Base-by-base conservation (phyloP, 2,329 filamentous ascomycete species). In the Alternaria sp. region DNA sequence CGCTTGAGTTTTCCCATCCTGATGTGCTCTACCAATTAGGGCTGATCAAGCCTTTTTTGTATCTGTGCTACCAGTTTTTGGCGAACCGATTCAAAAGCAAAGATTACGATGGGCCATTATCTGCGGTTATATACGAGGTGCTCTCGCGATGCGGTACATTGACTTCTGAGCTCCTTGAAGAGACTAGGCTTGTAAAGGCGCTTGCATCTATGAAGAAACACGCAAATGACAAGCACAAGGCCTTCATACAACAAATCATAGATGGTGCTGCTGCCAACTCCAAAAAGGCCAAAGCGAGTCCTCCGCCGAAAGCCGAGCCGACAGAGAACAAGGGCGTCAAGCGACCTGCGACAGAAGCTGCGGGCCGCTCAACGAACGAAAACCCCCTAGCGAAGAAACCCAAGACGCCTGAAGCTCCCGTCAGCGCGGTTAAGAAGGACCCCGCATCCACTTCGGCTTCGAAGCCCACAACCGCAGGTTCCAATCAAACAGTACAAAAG, bases 151-250 rank as follows among this genome's bases (percentile, higher is more conserved):
- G 88, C 49, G 87, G 85, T 36, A 89, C 88, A 59, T 83, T 88
- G 42, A 87, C 84, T 49, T 86, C 84, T 64, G 87, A 85, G 61
- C 82, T 83, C 44, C 75, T 88, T 42, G 86, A 88, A 65, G 88
- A 86, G 61, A 85, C 88, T 41, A 91, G 91, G 70, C 86, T 93
- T 57, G 85, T 87, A 58, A 87, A 86, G 55, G 85, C 91, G 16
- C 83, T 88, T 41, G 87, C 87, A 62, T 84, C 86, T 8, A 87
- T 90, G 70, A 84, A 83, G 61, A 89, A 87, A 70, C 88, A 87
- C 69, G 89, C 87, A 26, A 88, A 91, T 69, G 83, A 85, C 0
- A 86, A 89, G 53, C 86, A 87, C 48, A 89, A 89, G 68, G 83
- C 83, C 5, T 79, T 89, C 47, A 86, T 90, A 5, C 83, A 84